Evolutionary conservation across 768 basidiomycete genomes (phyloP), one percentile per base, ranked within the genome.

Genomic region (Pleurotus salmoneostramineus): DNA sequence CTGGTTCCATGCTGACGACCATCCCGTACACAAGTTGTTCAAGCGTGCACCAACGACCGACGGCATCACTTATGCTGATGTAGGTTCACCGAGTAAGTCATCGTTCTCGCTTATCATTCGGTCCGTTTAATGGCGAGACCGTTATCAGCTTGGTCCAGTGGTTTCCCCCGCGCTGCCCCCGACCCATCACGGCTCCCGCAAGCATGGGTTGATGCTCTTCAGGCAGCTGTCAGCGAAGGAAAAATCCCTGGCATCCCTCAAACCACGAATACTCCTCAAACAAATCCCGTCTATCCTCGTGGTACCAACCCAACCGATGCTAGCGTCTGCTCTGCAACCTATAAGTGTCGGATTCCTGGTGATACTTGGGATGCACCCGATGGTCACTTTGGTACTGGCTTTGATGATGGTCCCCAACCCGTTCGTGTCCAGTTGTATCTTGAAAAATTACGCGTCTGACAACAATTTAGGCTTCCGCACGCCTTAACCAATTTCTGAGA

Each of bases 311-410:
- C 76, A 32, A 73, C 61, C 45, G 73, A 83, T 61, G 67, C 77
- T 6, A 62, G 75, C 5, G 79, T 96, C 60, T 96, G 93, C 72
- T 93, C 92, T 2, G 78, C 87, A 21, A 89, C 88, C 0, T 87
- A 83, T 73, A 81, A 85, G 65, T 94, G 91, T 69, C 66, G 67
- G 46, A 78, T 74, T 43, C 62, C 77, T 3, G 84, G 79, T 8
- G 90, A 92, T 61, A 65, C 91, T 50, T 88, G 87, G 83, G 83
- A 95, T 60, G 89, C 88, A 0, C 93, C 94, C 0, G 69, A 78
- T 33, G 89, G 90, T 6, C 72, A 78, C 54, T 72, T 91, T 52
- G 89, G 75, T 1, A 73, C 83, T 56, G 77, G 83, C 49, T 93
- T 93, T 66, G 93, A 95, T 65, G 93, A 94, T 65, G 93, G 93